A percentile compares a stretch with the other conserved stretches of the same genome.
phyloP scores from a whole-genome alignment of 306 rosid genomes.

The Carpinus viminea region DNA sequence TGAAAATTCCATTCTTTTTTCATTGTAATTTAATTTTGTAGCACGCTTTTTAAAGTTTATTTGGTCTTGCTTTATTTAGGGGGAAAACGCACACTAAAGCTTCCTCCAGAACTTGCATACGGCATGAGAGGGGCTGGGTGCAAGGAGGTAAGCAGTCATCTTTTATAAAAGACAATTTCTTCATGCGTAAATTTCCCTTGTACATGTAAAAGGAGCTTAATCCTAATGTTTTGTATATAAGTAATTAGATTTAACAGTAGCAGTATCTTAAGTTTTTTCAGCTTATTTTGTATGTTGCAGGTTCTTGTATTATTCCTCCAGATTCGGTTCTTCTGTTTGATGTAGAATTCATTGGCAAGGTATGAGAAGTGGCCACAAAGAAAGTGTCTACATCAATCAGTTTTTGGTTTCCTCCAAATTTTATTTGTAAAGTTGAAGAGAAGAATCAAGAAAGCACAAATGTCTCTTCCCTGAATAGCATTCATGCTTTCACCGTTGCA shows the following conservation, averaged over 20 bases:
- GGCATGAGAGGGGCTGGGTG: conserved; percentile 96
- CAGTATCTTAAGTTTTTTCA: neutral
- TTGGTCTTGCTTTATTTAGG: conserved; percentile 43
- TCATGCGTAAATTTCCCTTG: conserved; percentile 19
- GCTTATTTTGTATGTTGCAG: conserved; percentile 43
- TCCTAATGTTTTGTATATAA: neutral
- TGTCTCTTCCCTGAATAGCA: no score
- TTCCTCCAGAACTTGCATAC: conserved; percentile 91
- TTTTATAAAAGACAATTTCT: neutral
- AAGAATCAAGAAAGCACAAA: neutral
- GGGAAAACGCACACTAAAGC: conserved; percentile 77
- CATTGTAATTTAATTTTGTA: conserved; percentile 3
- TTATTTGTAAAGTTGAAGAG: neutral
- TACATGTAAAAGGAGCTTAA: neutral
- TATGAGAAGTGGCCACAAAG: conserved; percentile 34
- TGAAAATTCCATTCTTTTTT: neutral
- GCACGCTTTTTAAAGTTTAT: neutral
- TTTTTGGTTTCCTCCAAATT: neutral
- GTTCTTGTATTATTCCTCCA: conserved; percentile 92
- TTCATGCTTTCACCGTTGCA: no score
- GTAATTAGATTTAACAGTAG: neutral
- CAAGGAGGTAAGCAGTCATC: conserved; percentile 67
- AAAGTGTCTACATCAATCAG: no score
- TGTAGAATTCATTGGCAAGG: conserved; percentile 87
- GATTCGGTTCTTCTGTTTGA: conserved; percentile 78